Percentiles rank a stretch among this genome's conserved stretches.
Evolutionary conservation across 2,329 filamentous ascomycete genomes (phyloP).

Genomic region (Alternaria sp.): DNA sequence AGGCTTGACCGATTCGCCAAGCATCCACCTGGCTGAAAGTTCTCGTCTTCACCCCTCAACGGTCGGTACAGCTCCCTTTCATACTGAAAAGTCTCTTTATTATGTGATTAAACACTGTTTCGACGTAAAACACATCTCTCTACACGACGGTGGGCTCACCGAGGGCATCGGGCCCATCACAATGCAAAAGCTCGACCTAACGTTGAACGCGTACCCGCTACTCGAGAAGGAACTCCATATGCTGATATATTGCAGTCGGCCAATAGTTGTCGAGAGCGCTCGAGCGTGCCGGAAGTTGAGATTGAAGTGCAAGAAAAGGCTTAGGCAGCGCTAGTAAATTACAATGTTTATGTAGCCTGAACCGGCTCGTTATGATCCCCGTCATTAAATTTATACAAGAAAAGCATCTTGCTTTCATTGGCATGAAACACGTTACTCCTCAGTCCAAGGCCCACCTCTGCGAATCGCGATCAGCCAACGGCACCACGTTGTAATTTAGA

Average conservation of each 20-base stretch:
- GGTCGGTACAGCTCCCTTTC: neutral
- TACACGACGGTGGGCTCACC: neutral
- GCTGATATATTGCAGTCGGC: neutral
- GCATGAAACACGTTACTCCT: neutral
- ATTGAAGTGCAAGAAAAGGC: neutral
- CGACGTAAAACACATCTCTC: too few species aligned
- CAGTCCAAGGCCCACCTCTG: conserved; percentile 18
- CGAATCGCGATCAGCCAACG: conserved; percentile 13
- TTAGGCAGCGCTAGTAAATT: neutral
- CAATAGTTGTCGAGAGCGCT: neutral
- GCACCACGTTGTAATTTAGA: conserved; percentile 18
- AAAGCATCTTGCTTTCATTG: neutral
- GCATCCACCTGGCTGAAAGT: neutral
- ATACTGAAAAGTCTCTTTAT: neutral
- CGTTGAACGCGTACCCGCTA: neutral
- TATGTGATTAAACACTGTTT: too few species aligned
- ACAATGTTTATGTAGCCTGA: neutral
- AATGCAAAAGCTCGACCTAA: neutral
- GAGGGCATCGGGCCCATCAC: neutral
- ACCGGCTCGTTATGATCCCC: neutral
- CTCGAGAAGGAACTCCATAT: neutral
- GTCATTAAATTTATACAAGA: neutral
- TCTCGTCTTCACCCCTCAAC: neutral
- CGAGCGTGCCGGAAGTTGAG: neutral
- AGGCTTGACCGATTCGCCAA: neutral